Evolutionary conservation across 2,329 filamentous ascomycete species (phyloP).

Genomic region (Pleoardoris graminearum): DNA sequence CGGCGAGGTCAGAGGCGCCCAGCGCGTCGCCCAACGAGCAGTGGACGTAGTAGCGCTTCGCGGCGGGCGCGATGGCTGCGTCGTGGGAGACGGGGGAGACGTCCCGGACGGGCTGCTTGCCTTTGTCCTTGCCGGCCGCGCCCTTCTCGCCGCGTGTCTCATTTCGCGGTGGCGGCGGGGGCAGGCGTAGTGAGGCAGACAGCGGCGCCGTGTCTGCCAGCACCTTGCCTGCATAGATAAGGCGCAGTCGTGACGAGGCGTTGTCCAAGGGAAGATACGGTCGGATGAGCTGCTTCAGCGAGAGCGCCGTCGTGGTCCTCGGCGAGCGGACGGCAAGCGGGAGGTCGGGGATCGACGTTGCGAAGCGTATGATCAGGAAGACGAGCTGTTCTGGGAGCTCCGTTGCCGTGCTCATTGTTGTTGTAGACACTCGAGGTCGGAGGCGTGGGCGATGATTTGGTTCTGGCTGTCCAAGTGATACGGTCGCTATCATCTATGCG

Average conservation of each 20-base stretch:
- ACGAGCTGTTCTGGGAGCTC: conserved; percentile 53
- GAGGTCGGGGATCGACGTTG: conserved; percentile 80
- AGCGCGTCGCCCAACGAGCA: conserved; percentile 86
- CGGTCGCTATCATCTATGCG: not conserved
- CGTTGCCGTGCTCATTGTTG: conserved; percentile 34
- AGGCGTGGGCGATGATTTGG: too few species aligned
- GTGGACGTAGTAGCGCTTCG: conserved; percentile 78
- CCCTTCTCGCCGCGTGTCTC: conserved; percentile 25
- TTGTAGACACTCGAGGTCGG: too few species aligned
- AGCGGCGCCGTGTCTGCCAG: conserved; percentile 75
- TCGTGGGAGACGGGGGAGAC: conserved; percentile 33
- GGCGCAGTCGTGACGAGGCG: conserved; percentile 72
- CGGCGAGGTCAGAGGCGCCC: conserved; percentile 67
- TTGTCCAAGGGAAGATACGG: conserved; percentile 65
- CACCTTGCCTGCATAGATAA: conserved; percentile 88
- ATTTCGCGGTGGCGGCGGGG: conserved; percentile 49
- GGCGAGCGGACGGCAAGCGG: conserved; percentile 74
- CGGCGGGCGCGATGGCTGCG: conserved; percentile 23
- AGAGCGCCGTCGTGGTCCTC: conserved; percentile 69
- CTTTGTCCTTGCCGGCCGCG: conserved; percentile 58
- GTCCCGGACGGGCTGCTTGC: conserved; percentile 65
- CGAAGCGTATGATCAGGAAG: conserved; percentile 87
- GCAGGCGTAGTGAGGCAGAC: conserved; percentile 66
- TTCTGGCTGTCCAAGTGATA: too few species aligned
- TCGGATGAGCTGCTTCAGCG: conserved; percentile 82